Evolutionary conservation across 2,329 filamentous ascomycete species (phyloP).

Genomic region (Aureobasidium namibiae): DNA sequence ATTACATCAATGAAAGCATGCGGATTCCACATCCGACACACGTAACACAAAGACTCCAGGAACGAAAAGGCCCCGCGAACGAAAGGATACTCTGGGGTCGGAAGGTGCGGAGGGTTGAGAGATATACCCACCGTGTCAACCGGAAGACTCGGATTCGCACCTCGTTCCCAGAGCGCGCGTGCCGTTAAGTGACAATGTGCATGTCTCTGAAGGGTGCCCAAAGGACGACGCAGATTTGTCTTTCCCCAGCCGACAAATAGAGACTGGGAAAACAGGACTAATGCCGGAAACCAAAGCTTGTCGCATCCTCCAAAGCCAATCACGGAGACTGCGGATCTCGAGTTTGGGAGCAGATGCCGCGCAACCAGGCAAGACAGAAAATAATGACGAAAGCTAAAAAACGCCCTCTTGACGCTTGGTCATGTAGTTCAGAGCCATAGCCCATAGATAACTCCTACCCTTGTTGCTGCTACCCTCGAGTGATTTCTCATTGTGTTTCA

Average conservation of each 20-base stretch:
- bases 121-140: neutral
- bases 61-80: neutral
- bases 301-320: neutral
- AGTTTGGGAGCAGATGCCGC: neutral
- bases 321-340: neutral
- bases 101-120: neutral
- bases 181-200: neutral
- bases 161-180: neutral
- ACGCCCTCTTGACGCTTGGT: neutral
- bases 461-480: neutral
- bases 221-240: neutral
- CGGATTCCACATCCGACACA: neutral
- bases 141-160: neutral
- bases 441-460: slow-evolving; percentile 3
- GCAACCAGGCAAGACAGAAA: slow-evolving; percentile 4
- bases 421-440: neutral
- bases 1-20: neutral
- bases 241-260: neutral
- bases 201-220: neutral
- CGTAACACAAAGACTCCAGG: neutral
- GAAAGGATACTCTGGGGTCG: neutral
- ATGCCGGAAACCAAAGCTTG: neutral
- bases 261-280: neutral
- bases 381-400: slow-evolving; percentile 9
- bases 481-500: slow-evolving; percentile 5